phyloP scores from a whole-genome alignment of 139 green algal genomes.

The Edaphochlamys debaryana region DNA sequence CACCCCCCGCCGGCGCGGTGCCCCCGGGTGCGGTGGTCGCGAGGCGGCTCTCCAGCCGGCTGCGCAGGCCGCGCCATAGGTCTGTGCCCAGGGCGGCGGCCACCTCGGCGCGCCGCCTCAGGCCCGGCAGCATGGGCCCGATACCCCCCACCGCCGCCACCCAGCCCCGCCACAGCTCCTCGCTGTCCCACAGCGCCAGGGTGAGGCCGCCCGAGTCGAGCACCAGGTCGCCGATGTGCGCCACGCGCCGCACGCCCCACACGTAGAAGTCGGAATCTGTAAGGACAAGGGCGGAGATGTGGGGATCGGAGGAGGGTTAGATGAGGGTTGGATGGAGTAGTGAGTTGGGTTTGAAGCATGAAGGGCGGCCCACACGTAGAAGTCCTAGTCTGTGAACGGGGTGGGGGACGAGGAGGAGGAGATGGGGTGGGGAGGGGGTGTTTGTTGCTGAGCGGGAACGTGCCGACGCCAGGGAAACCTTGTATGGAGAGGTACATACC shows the following conservation, averaged over 20 bases:
- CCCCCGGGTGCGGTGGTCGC: background rate
- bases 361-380: too few species aligned
- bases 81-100: conserved; percentile 38
- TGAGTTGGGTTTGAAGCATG: too few species aligned
- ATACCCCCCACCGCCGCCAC: background rate
- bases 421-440: too few species aligned
- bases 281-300: too few species aligned
- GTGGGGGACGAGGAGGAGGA: too few species aligned
- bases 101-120: conserved; percentile 36
- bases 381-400: too few species aligned
- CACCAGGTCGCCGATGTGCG: conserved; percentile 14
- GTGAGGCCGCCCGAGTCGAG: conserved; percentile 29
- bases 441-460: too few species aligned
- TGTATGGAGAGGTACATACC: too few species aligned
- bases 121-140: background rate
- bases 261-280: conserved; percentile 49
- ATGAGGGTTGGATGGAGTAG: too few species aligned
- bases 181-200: conserved; percentile 23
- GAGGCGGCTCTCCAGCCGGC: conserved; percentile 1
- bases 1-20: background rate
- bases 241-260: background rate
- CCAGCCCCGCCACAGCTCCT: conserved; percentile 6
- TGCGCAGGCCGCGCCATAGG: background rate
- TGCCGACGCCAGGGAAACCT: too few species aligned
- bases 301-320: too few species aligned